A percentile compares a stretch with the other conserved stretches of the same genome.
phyloP scores from a whole-genome alignment of 768 basidiomycete genomes.

The Agrocybe chaxingu region DNA sequence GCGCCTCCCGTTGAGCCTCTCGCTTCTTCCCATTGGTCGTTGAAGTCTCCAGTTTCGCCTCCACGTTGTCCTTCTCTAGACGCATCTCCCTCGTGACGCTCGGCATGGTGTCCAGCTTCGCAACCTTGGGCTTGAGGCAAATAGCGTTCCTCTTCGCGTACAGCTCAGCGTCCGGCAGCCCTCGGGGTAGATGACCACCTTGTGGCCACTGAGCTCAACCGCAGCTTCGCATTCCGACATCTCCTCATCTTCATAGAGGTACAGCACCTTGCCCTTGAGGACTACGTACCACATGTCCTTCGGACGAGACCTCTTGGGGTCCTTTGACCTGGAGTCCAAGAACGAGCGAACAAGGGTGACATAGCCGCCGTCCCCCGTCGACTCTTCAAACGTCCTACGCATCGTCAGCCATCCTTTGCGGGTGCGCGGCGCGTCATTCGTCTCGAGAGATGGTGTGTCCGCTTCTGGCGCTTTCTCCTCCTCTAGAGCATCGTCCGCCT shows the following conservation, averaged over 20 bases:
- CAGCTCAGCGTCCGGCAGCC: constrained; percentile 80
- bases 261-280: constrained; percentile 87
- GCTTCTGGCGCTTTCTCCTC: constrained; percentile 24
- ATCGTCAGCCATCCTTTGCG: constrained; percentile 84
- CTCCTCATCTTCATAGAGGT: constrained; percentile 89
- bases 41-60: constrained; percentile 26
- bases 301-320: constrained; percentile 78
- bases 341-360: constrained; percentile 79
- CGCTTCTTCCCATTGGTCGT: constrained; percentile 23
- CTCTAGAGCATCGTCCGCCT: constrained; percentile 18
- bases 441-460: constrained; percentile 29
- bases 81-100: constrained; percentile 55
- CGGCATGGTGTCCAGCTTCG: constrained; percentile 35
- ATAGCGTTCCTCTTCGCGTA: constrained; percentile 90
- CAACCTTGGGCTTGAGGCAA: constrained; percentile 57
- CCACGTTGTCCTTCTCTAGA: constrained; percentile 29
- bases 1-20: constrained; percentile 35
- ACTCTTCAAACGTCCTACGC: constrained; percentile 74
- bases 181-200: constrained; percentile 73
- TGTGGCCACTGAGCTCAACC: constrained; percentile 79
- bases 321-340: constrained; percentile 78
- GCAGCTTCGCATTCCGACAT: constrained; percentile 90
- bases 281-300: constrained; percentile 94
- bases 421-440: constrained; percentile 58
- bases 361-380: constrained; percentile 61